Conservation (phyloP, 306 rosid species). For the Hippophae rhamnoides region DNA sequence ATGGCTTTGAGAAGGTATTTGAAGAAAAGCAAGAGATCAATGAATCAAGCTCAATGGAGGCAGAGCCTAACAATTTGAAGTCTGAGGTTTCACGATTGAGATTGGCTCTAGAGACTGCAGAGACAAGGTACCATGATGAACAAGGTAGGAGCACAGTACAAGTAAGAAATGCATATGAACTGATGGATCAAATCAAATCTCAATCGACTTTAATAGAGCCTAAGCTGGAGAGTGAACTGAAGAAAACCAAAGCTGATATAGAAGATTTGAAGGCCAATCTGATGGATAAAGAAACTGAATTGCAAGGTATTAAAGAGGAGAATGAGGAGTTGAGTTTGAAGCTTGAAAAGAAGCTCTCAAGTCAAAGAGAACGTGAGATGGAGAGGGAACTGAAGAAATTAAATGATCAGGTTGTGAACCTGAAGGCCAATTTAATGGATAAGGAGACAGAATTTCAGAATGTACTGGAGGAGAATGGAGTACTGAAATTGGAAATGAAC, state of each 20-base stretch:
- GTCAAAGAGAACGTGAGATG: conserved; percentile 39
- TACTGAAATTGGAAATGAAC: conserved; percentile 46
- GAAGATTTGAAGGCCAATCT: conserved; percentile 75
- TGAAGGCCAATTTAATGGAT: conserved; percentile 66
- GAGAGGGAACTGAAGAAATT: conserved; percentile 45
- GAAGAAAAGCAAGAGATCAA: conserved; percentile 18
- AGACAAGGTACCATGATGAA: conserved; percentile 62
- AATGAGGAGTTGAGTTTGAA: conserved; percentile 56
- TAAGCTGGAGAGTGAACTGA: conserved; percentile 46
- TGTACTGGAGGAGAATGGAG: conserved; percentile 69
- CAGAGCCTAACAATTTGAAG: conserved; percentile 38
- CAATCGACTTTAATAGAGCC: conserved; percentile 36
- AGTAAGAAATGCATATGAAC: conserved; percentile 49
- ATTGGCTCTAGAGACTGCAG: conserved; percentile 56
- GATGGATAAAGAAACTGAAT: conserved; percentile 93
- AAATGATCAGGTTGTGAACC: conserved; percentile 36
- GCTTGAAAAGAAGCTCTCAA: conserved; percentile 36
- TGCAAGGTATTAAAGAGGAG: conserved; percentile 81
- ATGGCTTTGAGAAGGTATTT: conserved; percentile 16
- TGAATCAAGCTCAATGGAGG: conserved; percentile 25
- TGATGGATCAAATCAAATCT: conserved; percentile 57
- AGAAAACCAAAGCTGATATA: conserved; percentile 35
- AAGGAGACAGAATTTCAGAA: conserved; percentile 75
- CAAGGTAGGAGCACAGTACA: conserved; percentile 57
- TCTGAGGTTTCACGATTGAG: conserved; percentile 41